Percentiles rank a stretch among this genome's conserved stretches.
Conservation (phyloP, 495 filamentous ascomycete genomes). For the Cercophora samala region DNA sequence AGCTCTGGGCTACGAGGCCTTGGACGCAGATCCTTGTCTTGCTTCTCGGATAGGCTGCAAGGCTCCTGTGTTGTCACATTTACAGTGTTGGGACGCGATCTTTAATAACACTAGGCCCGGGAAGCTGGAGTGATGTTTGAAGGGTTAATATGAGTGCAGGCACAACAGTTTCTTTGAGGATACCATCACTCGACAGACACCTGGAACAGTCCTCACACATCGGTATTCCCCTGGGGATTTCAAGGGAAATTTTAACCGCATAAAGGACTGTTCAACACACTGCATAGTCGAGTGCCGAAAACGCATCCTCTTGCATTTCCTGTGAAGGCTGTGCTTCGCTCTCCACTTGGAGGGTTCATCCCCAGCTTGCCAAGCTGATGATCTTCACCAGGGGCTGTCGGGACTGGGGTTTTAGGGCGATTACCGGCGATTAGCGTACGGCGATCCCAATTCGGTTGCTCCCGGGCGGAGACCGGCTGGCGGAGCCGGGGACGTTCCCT, state of each 20-base stretch:
- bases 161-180: neutral
- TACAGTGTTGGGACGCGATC: no score
- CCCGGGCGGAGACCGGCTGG: neutral
- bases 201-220: neutral
- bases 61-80: neutral
- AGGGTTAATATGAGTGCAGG: neutral
- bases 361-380: neutral
- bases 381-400: neutral
- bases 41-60: neutral
- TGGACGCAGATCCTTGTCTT: neutral
- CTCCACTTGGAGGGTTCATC: neutral
- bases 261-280: no score
- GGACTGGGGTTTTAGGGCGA: neutral
- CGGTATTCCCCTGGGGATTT: no score
- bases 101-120: no score
- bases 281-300: neutral
- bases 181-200: neutral
- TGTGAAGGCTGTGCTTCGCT: neutral
- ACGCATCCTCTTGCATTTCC: neutral
- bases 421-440: neutral
- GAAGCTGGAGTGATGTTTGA: no score
- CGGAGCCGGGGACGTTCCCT: no score
- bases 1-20: neutral
- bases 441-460: neutral
- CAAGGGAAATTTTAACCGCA: no score